phyloP scores from a whole-genome alignment of 768 basidiomycete genomes.

The Trametes cingulata region DNA sequence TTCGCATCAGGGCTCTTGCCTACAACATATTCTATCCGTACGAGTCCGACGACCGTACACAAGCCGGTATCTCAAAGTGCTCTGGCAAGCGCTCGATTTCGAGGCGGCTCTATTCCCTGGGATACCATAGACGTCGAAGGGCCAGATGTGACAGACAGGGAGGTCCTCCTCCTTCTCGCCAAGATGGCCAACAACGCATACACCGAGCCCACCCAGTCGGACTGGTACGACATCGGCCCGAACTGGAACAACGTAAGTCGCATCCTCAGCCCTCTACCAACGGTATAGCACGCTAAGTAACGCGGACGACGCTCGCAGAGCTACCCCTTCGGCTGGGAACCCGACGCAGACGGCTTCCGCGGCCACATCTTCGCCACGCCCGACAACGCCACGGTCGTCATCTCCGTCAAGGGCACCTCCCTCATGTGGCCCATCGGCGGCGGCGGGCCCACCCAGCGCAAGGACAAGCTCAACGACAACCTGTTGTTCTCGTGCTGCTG shows the following conservation, averaged over 20 bases:
- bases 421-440: conserved; percentile 65
- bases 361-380: conserved; percentile 88
- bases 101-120: conserved; percentile 54
- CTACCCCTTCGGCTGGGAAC: conserved; percentile 87
- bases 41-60: conserved; percentile 41
- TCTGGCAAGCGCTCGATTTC: conserved; percentile 37
- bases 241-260: conserved; percentile 52
- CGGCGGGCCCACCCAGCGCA: conserved; percentile 80
- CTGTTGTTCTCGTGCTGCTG: conserved; percentile 97
- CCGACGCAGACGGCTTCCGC: conserved; percentile 84
- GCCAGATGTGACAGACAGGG: conserved; percentile 73
- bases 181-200: conserved; percentile 94
- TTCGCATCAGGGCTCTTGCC: conserved; percentile 27
- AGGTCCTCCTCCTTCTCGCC: conserved; percentile 73
- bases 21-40: conserved; percentile 45
- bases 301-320: conserved; percentile 39
- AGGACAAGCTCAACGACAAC: conserved; percentile 95
- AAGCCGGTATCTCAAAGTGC: conserved; percentile 46
- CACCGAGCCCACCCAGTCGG: conserved; percentile 43
- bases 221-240: conserved; percentile 72
- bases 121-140: conserved; percentile 58
- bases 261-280: background rate
- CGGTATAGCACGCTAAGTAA: background rate
- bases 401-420: conserved; percentile 94
- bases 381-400: conserved; percentile 83